Evolutionary conservation across 257 asterid species (phyloP), one percentile per base, ranked within the genome.

Genomic region (Petunia axillaris): DNA sequence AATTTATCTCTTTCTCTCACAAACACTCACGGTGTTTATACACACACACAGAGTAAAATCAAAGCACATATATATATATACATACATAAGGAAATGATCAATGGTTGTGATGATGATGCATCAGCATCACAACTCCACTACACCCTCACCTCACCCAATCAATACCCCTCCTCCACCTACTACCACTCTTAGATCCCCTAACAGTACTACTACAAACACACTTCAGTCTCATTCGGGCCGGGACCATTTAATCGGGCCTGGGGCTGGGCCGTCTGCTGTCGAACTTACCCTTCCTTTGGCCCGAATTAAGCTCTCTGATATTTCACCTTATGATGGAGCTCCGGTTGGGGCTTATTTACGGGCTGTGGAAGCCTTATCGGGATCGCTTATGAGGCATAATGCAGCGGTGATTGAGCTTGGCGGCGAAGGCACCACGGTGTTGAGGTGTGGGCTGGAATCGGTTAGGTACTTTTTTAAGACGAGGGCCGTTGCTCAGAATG

Each of bases 371-470:
- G 87, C 93, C 67, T 80, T 95, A 81, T 92, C 98, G 7, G 81
- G 91, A 68, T 95, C 99, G 46, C 97, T 95, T 81, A 85, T 80
- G 89, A 88, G 97, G 87, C 87, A 89, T 89, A 95, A 93, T 91
- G 98, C 99, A 6, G 99, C 97, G 1, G 91, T 95, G 39, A 89
- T 95, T 79, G 96, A 92, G 87, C 92, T 95, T 4, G 86, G 85
- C 44, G 55, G 87, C 7, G 89, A 89, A 13, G 98, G 94, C 13
- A 91, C 96, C 8, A 88, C 96, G 44, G 75, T 95, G 84, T 86
- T 95, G 75, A 93, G 97, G 43, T 95, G 97, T 84, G 97, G 95
- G 44, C 83, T 95, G 35, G 97, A 94, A 73, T 86, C 97, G 11
- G 85, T 93, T 15, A 91, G 97, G 53, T 87, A 92, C 67, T 93